Conservation (phyloP, 768 basidiomycete species). For the Pulveroboletus sp. region DNA sequence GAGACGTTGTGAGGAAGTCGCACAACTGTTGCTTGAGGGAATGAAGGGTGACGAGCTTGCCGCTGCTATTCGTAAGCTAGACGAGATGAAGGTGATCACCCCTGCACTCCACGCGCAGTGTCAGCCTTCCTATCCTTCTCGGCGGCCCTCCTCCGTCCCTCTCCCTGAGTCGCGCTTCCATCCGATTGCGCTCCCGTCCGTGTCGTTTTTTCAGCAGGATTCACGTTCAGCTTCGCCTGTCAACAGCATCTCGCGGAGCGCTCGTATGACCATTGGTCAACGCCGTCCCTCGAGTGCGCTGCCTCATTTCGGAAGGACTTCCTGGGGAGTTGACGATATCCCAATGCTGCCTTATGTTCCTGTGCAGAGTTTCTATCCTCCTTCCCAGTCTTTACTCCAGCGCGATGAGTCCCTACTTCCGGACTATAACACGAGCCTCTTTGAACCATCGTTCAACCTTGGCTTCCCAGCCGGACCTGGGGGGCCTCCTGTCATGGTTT, state of each 20-base stretch:
- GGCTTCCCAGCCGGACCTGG: constrained; percentile 15
- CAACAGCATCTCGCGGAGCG: constrained; percentile 39
- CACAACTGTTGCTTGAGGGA: constrained; percentile 58
- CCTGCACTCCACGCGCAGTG: constrained; percentile 2
- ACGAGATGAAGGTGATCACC: constrained; percentile 20
- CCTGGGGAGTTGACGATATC: constrained; percentile 23
- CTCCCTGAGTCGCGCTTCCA: constrained; percentile 41
- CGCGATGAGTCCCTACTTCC: constrained; percentile 47
- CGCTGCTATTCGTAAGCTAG: constrained; percentile 52
- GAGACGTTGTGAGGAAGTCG: constrained; percentile 47
- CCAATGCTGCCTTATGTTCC: constrained; percentile 18
- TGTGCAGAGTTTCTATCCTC: constrained; percentile 4
- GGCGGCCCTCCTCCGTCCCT: constrained; percentile 61
- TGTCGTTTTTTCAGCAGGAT: constrained; percentile 36
- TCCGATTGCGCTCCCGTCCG: constrained; percentile 41
- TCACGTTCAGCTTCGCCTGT: constrained; percentile 46
- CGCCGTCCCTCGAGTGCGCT: constrained; percentile 49
- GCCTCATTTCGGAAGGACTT: constrained; percentile 31
- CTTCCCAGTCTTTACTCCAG: constrained; percentile 28
- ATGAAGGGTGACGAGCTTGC: constrained; percentile 69
- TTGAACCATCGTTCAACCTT: constrained; percentile 39
- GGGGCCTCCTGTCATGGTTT: constrained; percentile 15
- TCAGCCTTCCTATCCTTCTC: constrained; percentile 34
- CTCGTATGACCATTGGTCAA: constrained; percentile 39
- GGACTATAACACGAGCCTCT: constrained; percentile 44